phyloP scores from a whole-genome alignment of 2,329 filamentous ascomycete genomes.

The Fonsecaea monophora region DNA sequence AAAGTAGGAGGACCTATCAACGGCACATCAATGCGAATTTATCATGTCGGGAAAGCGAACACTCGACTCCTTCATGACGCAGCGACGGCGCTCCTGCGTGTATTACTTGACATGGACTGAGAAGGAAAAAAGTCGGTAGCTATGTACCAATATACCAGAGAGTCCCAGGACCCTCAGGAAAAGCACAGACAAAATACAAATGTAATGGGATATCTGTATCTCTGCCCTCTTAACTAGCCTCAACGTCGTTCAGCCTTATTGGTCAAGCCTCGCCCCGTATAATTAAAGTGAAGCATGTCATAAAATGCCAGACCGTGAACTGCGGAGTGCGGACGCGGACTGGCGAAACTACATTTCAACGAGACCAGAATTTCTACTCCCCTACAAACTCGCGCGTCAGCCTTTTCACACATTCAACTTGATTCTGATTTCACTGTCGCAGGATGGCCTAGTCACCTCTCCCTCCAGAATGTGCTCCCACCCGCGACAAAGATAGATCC shows the following conservation, averaged over 20 bases:
- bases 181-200: constrained; percentile 2
- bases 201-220: background rate
- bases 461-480: constrained; percentile 24
- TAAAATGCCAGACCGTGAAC: background rate
- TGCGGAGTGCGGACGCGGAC: background rate
- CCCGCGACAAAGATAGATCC: constrained; percentile 29
- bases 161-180: background rate
- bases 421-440: background rate
- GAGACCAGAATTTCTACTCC: background rate
- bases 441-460: background rate
- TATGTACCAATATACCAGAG: constrained; percentile 16
- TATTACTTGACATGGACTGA: constrained; percentile 20
- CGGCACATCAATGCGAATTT: background rate
- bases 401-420: background rate
- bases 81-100: constrained; percentile 25
- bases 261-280: background rate
- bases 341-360: constrained; percentile 6
- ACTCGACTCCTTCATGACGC: constrained; percentile 27
- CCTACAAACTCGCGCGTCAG: background rate
- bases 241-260: background rate
- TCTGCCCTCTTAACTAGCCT: background rate
- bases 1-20: constrained; percentile 34
- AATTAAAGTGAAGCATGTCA: background rate
- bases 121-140: constrained; percentile 25
- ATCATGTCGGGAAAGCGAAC: constrained; percentile 10